Percentiles rank a stretch among this genome's conserved stretches.
phyloP scores from a whole-genome alignment of 768 basidiomycete species.

The Phlebiopsis gigantea region DNA sequence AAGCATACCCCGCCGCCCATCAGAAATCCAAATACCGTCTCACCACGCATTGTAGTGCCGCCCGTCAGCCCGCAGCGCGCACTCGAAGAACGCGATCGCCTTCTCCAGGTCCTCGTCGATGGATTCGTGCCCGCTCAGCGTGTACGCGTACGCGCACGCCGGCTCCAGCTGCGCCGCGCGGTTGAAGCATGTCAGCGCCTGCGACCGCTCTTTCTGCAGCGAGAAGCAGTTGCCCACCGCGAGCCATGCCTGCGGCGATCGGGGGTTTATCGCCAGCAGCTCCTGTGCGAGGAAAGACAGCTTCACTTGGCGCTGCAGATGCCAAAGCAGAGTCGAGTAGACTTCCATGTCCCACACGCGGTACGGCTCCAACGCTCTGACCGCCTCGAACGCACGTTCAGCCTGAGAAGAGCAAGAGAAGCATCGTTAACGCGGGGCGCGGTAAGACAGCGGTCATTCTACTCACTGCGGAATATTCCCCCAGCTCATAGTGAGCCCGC shows the following conservation, averaged over 20 bases:
- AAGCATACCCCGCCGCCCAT: constrained; percentile 7
- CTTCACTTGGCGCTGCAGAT: constrained; percentile 76
- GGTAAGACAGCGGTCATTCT: neutral
- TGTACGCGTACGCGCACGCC: constrained; percentile 91
- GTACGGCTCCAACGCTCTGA: constrained; percentile 84
- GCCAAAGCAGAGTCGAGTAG: constrained; percentile 95
- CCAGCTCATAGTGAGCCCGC: constrained; percentile 83
- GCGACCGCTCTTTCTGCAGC: constrained; percentile 86
- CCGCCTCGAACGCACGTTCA: constrained; percentile 80
- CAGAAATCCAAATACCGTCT: constrained; percentile 29
- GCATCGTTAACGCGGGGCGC: neutral
- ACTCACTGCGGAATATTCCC: constrained; percentile 84
- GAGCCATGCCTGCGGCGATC: constrained; percentile 89
- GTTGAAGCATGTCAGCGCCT: constrained; percentile 91
- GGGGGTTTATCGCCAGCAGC: constrained; percentile 78
- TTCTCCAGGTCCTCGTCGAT: constrained; percentile 93
- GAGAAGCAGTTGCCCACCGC: constrained; percentile 95
- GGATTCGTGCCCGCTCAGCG: constrained; percentile 93
- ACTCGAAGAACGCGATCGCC: constrained; percentile 88
- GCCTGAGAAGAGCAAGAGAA: constrained; percentile 53
- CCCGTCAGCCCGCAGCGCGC: constrained; percentile 83
- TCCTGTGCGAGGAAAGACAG: constrained; percentile 93
- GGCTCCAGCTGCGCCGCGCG: constrained; percentile 88
- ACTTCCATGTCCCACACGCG: constrained; percentile 91
- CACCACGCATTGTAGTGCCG: constrained; percentile 99